Percentiles rank a stretch among this genome's conserved stretches.
These are phyloP conservation scores for Cichorium intybus DNA, from an alignment of 140 eudicot genomes.

Conservation along the genomic window DNA sequence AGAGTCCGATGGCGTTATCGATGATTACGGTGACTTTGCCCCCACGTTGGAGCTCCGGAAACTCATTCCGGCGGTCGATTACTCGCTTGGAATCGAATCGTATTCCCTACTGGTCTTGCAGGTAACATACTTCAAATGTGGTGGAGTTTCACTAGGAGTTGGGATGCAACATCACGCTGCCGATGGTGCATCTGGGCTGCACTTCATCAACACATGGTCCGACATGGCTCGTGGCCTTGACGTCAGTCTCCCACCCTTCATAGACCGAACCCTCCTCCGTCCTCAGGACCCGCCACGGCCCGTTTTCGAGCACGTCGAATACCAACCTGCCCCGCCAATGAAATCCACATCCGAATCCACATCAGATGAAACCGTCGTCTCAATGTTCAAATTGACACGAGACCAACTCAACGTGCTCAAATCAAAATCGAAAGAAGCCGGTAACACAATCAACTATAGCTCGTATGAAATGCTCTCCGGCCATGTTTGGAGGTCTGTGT, in stretches of 20 bases:
- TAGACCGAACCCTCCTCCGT: conserved; percentile 63
- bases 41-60: conserved; percentile 63
- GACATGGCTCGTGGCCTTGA: conserved; percentile 82
- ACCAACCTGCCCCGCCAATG: conserved; percentile 66
- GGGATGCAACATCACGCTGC: conserved; percentile 89
- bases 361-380: conserved; percentile 39
- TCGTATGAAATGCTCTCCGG: conserved; percentile 67
- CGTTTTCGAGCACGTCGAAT: conserved; percentile 61
- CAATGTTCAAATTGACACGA: conserved; percentile 54
- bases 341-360: conserved; percentile 16
- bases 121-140: conserved; percentile 72
- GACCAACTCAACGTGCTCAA: conserved; percentile 56
- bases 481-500: conserved; percentile 65
- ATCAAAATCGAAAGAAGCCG: conserved; percentile 64
- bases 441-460: conserved; percentile 48
- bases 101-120: conserved; percentile 58
- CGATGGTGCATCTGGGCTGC: conserved; percentile 80
- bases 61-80: conserved; percentile 72
- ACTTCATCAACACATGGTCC: conserved; percentile 74
- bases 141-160: conserved; percentile 78
- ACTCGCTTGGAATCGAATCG: conserved; percentile 46
- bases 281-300: conserved; percentile 69
- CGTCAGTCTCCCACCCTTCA: conserved; percentile 50
- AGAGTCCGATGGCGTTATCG: conserved; percentile 46
- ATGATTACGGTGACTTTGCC: conserved; percentile 75